A percentile compares a stretch with the other conserved stretches of the same genome.
Evolutionary conservation across 2,329 filamentous ascomycete species (phyloP).

Genomic region (Ophiocordyceps robertsii): DNA sequence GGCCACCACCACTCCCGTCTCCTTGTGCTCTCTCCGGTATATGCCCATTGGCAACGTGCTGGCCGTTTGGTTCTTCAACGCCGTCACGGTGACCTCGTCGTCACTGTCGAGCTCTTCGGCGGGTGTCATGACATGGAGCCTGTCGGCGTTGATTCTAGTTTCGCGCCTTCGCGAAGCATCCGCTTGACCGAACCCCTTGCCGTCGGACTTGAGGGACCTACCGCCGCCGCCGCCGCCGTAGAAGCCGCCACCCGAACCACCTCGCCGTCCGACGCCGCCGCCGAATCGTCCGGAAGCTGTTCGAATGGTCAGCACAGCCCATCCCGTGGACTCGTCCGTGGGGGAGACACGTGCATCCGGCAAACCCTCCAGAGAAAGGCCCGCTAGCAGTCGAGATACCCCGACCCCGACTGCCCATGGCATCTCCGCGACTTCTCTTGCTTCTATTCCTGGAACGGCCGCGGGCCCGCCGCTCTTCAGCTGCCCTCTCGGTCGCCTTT

Average conservation of each 20-base stretch:
- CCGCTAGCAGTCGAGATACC: slow-evolving; percentile 22
- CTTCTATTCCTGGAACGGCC: slow-evolving; percentile 26
- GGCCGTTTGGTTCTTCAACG: slow-evolving; percentile 15
- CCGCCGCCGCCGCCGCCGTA: slow-evolving; percentile 11
- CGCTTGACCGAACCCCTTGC: slow-evolving; percentile 25
- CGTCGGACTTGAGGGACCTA: slow-evolving; percentile 18
- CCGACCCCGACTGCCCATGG: slow-evolving; percentile 26
- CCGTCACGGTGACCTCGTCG: slow-evolving; percentile 26
- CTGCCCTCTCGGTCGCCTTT: slow-evolving; percentile 26
- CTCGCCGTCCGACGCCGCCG: slow-evolving; percentile 14
- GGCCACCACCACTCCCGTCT: slow-evolving; percentile 37
- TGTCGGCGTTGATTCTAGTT: slow-evolving; percentile 41
- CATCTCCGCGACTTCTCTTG: slow-evolving; percentile 28
- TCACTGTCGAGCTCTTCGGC: slow-evolving; percentile 31
- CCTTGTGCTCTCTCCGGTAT: slow-evolving; percentile 38
- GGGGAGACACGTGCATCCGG: slow-evolving; percentile 7
- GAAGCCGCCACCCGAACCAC: slow-evolving; percentile 11
- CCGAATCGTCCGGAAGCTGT: slow-evolving; percentile 9
- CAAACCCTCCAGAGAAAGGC: slow-evolving; percentile 21
- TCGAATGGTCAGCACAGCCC: slow-evolving; percentile 1
- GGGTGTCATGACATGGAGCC: slow-evolving; percentile 30
- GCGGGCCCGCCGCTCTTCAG: slow-evolving; percentile 23
- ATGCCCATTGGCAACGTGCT: slow-evolving; percentile 41
- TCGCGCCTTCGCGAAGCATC: slow-evolving; percentile 20
- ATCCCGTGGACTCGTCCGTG: too few relatives aligned